A percentile compares a stretch with the other conserved stretches of the same genome.
Evolutionary conservation across 805 yeast species (phyloP).

Genomic region (Cephaloascus fragrans): DNA sequence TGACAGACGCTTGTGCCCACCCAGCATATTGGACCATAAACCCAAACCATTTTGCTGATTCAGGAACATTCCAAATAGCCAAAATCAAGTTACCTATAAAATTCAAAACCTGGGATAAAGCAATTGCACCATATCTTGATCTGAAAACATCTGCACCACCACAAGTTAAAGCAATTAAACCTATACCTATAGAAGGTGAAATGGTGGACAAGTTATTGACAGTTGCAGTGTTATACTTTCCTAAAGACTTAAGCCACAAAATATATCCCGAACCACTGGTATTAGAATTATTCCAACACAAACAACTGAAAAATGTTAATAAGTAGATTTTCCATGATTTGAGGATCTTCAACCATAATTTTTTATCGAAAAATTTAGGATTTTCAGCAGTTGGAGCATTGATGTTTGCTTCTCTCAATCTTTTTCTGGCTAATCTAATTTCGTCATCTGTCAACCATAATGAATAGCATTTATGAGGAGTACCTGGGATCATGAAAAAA

Average conservation of each 20-base stretch:
- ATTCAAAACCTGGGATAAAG: constrained; percentile 44
- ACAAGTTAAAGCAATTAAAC: constrained; percentile 35
- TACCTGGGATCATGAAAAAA: constrained; percentile 51
- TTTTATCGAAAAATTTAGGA: constrained; percentile 25
- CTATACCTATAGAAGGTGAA: constrained; percentile 51
- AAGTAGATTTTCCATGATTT: constrained; percentile 54
- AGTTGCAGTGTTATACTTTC: constrained; percentile 29
- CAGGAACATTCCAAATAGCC: constrained; percentile 51
- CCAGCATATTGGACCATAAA: constrained; percentile 50
- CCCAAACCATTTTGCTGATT: constrained; percentile 56
- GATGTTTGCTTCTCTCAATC: constrained; percentile 18
- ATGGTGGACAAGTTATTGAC: constrained; percentile 42
- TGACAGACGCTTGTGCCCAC: constrained; percentile 55
- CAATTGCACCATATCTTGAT: constrained; percentile 45
- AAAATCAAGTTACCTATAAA: constrained; percentile 42
- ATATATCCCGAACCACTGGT: constrained; percentile 28
- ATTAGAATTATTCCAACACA: constrained; percentile 56
- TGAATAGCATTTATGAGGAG: constrained; percentile 48
- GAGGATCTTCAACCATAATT: constrained; percentile 44
- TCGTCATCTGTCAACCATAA: constrained; percentile 47
- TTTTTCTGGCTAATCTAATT: constrained; percentile 37
- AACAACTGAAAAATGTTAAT: constrained; percentile 41
- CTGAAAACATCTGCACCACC: constrained; percentile 43
- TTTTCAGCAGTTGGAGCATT: constrained; percentile 11
- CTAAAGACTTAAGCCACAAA: constrained; percentile 50